Evolutionary conservation across 2,329 filamentous ascomycete genomes (phyloP), one percentile per base, ranked within the genome.

Genomic region (Fusarium guadeloupense): DNA sequence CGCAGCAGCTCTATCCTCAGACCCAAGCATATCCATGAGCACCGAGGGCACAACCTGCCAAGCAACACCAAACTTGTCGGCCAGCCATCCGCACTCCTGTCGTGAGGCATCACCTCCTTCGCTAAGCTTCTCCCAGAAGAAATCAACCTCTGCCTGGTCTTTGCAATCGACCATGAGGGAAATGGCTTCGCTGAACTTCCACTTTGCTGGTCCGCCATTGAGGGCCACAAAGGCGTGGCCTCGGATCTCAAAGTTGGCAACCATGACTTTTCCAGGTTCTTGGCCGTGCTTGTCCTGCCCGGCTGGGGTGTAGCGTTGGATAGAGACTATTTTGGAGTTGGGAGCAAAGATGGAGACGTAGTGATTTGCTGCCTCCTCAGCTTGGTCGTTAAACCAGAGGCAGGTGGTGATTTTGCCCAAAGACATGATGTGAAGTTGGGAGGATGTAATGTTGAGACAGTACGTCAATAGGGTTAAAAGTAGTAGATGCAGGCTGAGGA

Each of bases 41-140:
- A 41, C 56, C 21, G 53, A 73, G 5, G 80, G 80, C 35, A 78
- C 69, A 28, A 83, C 70, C 72, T 83, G 81, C 80, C 81, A 83
- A 12, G 69, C 62, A 10, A 82, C 68, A 4, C 80, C 80, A 62
- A 74, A 82, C 68, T 74, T 76, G 62, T 83, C 80, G 6, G 66
- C 71, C 35, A 81, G 39, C 80, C 80, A 82, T 4, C 80, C 78
- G 58, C 80, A 81, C 51, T 73, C 67, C 63, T 75, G 71, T 48
- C 70, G 72, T 8, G 67, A 57, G 55, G 67, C 65, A 42, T 78
- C 75, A 2, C 75, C 78, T 4, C 76, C 79, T 42, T 77, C 75
- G 9, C 70, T 57, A 21, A 83, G 72, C 69, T 72, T 77, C 12
- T 72, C 73, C 78, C 78, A 83, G 66, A 77, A 81, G 59, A 80